Base-by-base conservation (phyloP, 306 rosid species). In the Cicer pinnatifidum region DNA sequence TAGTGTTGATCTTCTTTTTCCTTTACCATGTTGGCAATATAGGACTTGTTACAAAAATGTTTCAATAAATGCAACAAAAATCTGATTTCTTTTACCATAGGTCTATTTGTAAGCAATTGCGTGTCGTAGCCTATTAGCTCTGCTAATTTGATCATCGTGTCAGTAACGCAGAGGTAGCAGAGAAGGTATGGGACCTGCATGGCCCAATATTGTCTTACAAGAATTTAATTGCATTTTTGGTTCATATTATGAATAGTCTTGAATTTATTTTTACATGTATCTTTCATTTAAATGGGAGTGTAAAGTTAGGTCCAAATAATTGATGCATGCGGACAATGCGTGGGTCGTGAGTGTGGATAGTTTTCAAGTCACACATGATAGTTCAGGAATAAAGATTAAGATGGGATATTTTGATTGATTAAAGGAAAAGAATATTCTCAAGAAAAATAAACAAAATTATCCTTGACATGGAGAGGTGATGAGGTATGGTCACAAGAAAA, bases 321-420 rank as follows among this genome's bases (percentile, higher is more conserved):
- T 88, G 84, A 72, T 66, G 75, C 78, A 69, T 65, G 67, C 4
- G 73, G 76, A 78, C 76, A 78, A 77, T 78, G 78, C 81, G 83
- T 54, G 77, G 67, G 69, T 48, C 81, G 79, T 68, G 44, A 28
- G 17, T 35, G 45, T 79, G 45, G 85, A 80, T 59, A 80, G 82
- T 64, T 78, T 83, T 83, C 79, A 77, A 79, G 80, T 84, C 85
- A 75, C 84, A 85, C 81, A 82, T 84, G 90, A 84, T 86, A 45
- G 86, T 87, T 84, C 82, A 73, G 78, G 83, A 84, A 81, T 83
- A 83, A 79, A 84, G 85, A 72, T 80, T 28, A 28, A 28, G 35
- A 28, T 28, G 72, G 87, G 88, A 75, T 81, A 69, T 78, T 75
- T 83, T 81, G 81, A 78, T 84, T 81, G 80, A 78, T 64, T 51